These are phyloP conservation scores for Furcasterigmium sp. DNA, from an alignment of 2,329 filamentous ascomycete genomes.

Conservation along the genomic window DNA sequence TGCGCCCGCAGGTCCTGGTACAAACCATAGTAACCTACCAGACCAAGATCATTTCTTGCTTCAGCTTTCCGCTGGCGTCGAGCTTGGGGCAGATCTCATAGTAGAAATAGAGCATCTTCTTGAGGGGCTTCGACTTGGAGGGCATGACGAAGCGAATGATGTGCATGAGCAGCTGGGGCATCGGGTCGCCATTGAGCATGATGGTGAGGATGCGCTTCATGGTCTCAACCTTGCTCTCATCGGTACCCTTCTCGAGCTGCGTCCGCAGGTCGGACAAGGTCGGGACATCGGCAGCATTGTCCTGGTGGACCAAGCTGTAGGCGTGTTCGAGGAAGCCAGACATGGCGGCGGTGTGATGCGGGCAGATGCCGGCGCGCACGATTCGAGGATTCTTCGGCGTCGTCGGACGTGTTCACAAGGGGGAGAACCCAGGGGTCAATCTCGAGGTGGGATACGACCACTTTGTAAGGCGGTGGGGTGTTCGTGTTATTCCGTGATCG, in stretches of 20 bases:
- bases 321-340: conserved; percentile 89
- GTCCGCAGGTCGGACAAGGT: conserved; percentile 86
- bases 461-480: conserved; percentile 13
- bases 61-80: conserved; percentile 86
- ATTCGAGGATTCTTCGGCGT: conserved; percentile 9
- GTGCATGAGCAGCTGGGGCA: conserved; percentile 96
- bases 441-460: conserved; percentile 15
- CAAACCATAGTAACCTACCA: conserved; percentile 62
- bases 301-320: conserved; percentile 95
- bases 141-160: conserved; percentile 99
- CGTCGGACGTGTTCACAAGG: conserved; percentile 13
- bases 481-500: conserved; percentile 17
- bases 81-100: conserved; percentile 98
- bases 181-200: conserved; percentile 97
- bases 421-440: conserved; percentile 12
- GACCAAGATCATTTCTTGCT: conserved; percentile 99
- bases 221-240: conserved; percentile 89
- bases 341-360: conserved; percentile 55
- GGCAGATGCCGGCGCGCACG: conserved; percentile 14
- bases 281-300: conserved; percentile 92
- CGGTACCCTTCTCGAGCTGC: conserved; percentile 88
- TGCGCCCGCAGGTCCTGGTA: background rate
- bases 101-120: conserved; percentile 99
- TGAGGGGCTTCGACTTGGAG: conserved; percentile 90
- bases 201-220: conserved; percentile 95